A percentile compares a stretch with the other conserved stretches of the same genome.
These are phyloP conservation scores for Arachis monticola DNA, from an alignment of 331 rosid species.

Conservation along the genomic window DNA sequence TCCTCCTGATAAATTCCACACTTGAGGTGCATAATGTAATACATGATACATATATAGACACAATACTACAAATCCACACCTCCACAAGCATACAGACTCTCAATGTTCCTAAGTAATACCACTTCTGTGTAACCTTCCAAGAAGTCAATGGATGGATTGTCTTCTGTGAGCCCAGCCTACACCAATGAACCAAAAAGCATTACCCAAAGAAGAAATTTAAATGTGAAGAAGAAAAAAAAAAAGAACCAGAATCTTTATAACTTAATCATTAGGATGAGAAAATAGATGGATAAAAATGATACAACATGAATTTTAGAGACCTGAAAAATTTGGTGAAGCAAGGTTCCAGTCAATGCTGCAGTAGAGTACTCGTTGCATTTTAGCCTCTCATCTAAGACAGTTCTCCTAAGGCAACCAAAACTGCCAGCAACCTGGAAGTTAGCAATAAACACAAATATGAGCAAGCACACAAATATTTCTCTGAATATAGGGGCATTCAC, in stretches of 20 bases:
- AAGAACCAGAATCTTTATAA: slow-evolving; percentile 17
- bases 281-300: slow-evolving; percentile 13
- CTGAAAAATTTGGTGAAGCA: slow-evolving; percentile 94
- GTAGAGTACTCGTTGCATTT: slow-evolving; percentile 72
- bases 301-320: slow-evolving; percentile 46
- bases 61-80: slow-evolving; percentile 51
- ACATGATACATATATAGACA: slow-evolving; percentile 18
- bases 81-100: slow-evolving; percentile 90
- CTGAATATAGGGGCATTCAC: neutral
- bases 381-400: slow-evolving; percentile 90
- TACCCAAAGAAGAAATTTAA: neutral
- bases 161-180: slow-evolving; percentile 81
- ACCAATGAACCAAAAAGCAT: slow-evolving; percentile 15
- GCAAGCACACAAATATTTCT: neutral
- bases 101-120: slow-evolving; percentile 69
- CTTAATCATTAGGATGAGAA: slow-evolving; percentile 26
- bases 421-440: slow-evolving; percentile 78
- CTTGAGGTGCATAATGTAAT: slow-evolving; percentile 18
- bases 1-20: slow-evolving; percentile 19
- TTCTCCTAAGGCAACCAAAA: slow-evolving; percentile 82
- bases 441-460: slow-evolving; percentile 32
- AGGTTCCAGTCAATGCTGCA: slow-evolving; percentile 80
- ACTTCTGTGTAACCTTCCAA: slow-evolving; percentile 67
- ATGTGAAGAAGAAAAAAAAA: slow-evolving; percentile 4
- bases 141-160: slow-evolving; percentile 58